Evolutionary conservation across 2,329 filamentous ascomycete species (phyloP).

Genomic region (Sporothrix globosa): DNA sequence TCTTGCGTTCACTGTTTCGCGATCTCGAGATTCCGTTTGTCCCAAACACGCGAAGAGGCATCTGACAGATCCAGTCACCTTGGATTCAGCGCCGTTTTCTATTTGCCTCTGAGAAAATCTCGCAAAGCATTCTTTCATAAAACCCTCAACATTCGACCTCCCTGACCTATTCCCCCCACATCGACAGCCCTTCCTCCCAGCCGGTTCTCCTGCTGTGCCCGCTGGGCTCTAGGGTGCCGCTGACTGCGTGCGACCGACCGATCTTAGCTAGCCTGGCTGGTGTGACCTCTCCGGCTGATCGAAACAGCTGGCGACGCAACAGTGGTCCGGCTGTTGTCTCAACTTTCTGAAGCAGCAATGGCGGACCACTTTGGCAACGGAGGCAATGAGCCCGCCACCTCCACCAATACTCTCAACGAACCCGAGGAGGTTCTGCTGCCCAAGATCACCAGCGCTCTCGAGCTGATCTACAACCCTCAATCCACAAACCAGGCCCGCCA

Average conservation of each 20-base stretch:
- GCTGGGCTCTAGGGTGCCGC: constrained; percentile 9
- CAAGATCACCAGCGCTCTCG: constrained; percentile 80
- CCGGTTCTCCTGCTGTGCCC: constrained; percentile 11
- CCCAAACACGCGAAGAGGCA: not conserved
- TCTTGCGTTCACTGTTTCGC: not conserved
- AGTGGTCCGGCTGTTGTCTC: not conserved
- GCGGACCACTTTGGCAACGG: constrained; percentile 32
- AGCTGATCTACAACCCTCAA: constrained; percentile 81
- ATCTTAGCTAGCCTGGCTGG: not conserved
- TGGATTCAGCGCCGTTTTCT: not conserved
- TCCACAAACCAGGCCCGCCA: constrained; percentile 80
- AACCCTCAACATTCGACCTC: not conserved
- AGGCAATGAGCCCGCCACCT: constrained; percentile 40
- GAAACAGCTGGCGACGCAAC: not conserved
- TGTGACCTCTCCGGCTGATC: not conserved
- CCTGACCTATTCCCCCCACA: too few relatives aligned
- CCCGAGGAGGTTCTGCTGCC: constrained; percentile 51
- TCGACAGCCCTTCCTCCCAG: not conserved
- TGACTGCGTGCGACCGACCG: constrained; percentile 4
- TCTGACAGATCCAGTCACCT: not conserved
- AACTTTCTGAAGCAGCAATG: constrained; percentile 22
- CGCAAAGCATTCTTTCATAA: too few relatives aligned
- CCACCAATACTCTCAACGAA: constrained; percentile 29
- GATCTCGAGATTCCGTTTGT: not conserved
- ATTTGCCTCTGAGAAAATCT: not conserved